These are phyloP conservation scores for Trametes meyenii DNA, from an alignment of 768 basidiomycete species.

Conservation along the genomic window DNA sequence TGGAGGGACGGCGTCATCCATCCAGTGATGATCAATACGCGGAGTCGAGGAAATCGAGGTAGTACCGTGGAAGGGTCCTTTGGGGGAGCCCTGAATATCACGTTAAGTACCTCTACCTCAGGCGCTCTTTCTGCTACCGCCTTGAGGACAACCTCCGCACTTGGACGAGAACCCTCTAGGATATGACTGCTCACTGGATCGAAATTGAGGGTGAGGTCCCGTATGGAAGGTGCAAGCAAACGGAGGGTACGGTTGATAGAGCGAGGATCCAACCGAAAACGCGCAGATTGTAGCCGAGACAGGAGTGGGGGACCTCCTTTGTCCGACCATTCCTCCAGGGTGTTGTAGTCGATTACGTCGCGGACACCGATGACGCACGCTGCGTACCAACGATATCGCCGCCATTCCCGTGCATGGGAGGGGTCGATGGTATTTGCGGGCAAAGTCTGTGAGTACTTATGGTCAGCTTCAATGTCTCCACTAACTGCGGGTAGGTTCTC, in stretches of 20 bases:
- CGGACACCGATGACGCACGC: conserved; percentile 5
- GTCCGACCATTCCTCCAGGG: conserved; percentile 11
- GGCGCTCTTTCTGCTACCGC: neutral
- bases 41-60: conserved; percentile 4
- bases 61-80: neutral
- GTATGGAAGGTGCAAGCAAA: neutral
- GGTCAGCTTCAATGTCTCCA: neutral
- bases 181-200: neutral
- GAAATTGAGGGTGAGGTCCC: conserved; percentile 5
- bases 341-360: conserved; percentile 6
- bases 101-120: conserved; percentile 2
- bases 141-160: neutral
- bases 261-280: neutral
- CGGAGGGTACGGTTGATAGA: conserved; percentile 10
- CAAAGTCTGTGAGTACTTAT: neutral
- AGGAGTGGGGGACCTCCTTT: conserved; percentile 8
- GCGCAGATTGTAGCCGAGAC: neutral
- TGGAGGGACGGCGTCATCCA: conserved; percentile 16
- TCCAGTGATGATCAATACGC: conserved; percentile 3
- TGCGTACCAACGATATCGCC: conserved; percentile 12
- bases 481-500: too few species aligned
- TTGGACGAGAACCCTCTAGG: neutral
- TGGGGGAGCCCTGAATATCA: conserved; percentile 1
- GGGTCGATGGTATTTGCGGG: neutral
- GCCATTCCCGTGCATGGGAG: neutral